Evolutionary conservation across 1,284 basidiomycete genomes (phyloP), one percentile per base, ranked within the genome.

Genomic region (Puccinia hordei): DNA sequence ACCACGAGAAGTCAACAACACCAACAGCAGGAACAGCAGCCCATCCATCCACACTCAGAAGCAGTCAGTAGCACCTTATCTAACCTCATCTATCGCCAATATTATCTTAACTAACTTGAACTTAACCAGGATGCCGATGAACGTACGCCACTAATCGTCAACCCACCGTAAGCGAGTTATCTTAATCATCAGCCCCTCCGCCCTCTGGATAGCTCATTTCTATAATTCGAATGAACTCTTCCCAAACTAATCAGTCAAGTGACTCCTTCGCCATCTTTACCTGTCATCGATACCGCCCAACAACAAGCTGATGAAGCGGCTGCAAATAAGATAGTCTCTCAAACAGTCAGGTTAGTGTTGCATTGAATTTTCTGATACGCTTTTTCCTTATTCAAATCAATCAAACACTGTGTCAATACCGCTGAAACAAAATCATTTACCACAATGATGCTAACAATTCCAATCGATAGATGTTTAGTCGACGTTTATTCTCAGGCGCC

Each of bases 231-330:
- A 27, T 17, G 17, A 41, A 19, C 41, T 68, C 22, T 15, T 46
- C 68, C 24, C 19, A 69, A 49, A 49, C n/a, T 10, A 71, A 30
- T 17, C 59, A 53, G 49, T 22, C 49, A 49, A 46, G 46, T 53
- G 13, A 61, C 74, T 24, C 74, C 59, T 63, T 46, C 74, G 13
- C 59, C 74, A 65, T 63, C 57, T 46, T 63, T 65, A 46, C 74
- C 59, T 68, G n/a, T 66, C 33, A 46, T 53, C 38, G 74, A 76
- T 66, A 76, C 74, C 74, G 74, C 74, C 22, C 74, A 76, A 66
- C 74, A 76, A 76, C 49, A 65, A 33, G 74, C 55, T 41, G 74
- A 76, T 44, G 74, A 76, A 66, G 74, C 57, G 17, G 74, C 74
- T 38, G 74, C 74, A 1, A 76, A 76, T 30, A 76, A 76, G 61